Base-by-base conservation (phyloP, 1,284 basidiomycete genomes). In the Trametes sp. region DNA sequence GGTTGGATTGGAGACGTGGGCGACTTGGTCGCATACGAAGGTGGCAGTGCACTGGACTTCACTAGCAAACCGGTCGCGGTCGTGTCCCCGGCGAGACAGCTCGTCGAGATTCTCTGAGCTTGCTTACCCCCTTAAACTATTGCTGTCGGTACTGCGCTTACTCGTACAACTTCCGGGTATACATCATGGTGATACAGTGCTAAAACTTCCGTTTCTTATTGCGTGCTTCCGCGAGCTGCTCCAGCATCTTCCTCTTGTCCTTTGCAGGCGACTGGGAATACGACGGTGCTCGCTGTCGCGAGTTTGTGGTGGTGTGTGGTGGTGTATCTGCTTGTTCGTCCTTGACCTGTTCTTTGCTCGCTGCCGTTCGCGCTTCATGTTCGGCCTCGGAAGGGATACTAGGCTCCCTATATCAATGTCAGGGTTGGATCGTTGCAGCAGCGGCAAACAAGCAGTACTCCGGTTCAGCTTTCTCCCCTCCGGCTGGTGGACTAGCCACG, bases 21-120 rank as follows among this genome's bases (percentile, higher is more conserved):
- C 10, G 82, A 85, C 57, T 79, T 84, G 57, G 87, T 87, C 14
- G 85, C 84, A 2, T 87, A 80, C 70, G 80, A 83, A 55, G 78
- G 78, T 2, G 77, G 81, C 3, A 71, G 73, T 50, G 74, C 77
- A 10, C 77, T 83, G 64, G 77, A 81, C 46, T 75, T 80, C 63
- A 72, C 74, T 8, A 78, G 80, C 54, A 80, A 80, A 65, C 76
- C 78, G 1, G 71, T 81, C 0, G 83, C 78, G 0, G 68, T 83
- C 7, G 67, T 75, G 1, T 78, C 77, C 11, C 70, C 75, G 8
- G 66, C 62, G 19, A 70, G 74, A 31, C 74, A 71, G 4, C 44
- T 71, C n/a, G 77, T 80, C 4, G 78, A 80, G 51, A 44, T 81
- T 2, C 66, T 79, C 19, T 79, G 53, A 72, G n/a, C n/a, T n/a